Evolutionary conservation across 768 basidiomycete species (phyloP).

Genomic region (Wakefieldia striispora): DNA sequence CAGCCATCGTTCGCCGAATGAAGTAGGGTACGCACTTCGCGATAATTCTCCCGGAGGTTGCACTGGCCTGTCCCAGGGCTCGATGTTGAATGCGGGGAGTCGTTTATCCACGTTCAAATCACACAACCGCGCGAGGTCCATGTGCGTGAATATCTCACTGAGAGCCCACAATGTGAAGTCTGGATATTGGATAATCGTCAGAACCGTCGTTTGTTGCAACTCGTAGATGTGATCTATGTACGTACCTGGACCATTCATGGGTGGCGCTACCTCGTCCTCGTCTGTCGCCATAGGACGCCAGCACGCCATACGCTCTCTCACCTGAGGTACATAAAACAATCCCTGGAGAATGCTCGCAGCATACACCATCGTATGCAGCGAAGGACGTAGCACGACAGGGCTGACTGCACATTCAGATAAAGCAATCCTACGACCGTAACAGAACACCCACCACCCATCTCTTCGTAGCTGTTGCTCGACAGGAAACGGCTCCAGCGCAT

Average conservation of each 20-base stretch:
- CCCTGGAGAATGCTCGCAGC: constrained; percentile 56
- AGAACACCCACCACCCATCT: constrained; percentile 51
- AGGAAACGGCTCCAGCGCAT: constrained; percentile 52
- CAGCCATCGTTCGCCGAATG: constrained; percentile 8
- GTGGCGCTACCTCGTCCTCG: constrained; percentile 21
- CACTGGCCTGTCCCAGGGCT: constrained; percentile 35
- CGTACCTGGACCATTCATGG: constrained; percentile 37
- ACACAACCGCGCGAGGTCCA: constrained; percentile 62
- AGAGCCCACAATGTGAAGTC: constrained; percentile 53
- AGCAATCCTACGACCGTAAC: background rate
- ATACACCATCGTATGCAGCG: constrained; percentile 48
- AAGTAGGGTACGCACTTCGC: constrained; percentile 29
- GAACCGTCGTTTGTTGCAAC: background rate
- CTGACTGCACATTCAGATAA: constrained; percentile 33
- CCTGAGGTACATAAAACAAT: constrained; percentile 69
- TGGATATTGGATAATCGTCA: constrained; percentile 17
- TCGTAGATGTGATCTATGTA: constrained; percentile 15
- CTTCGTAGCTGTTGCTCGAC: constrained; percentile 53
- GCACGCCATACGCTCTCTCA: constrained; percentile 43
- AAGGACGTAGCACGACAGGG: constrained; percentile 69
- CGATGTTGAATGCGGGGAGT: constrained; percentile 45
- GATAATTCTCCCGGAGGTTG: constrained; percentile 44
- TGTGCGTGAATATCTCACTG: constrained; percentile 64
- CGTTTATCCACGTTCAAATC: constrained; percentile 54
- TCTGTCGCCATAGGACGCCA: constrained; percentile 32